These are phyloP conservation scores for Diaporthe australafricana DNA, from an alignment of 2,329 filamentous ascomycete genomes.

Conservation along the genomic window DNA sequence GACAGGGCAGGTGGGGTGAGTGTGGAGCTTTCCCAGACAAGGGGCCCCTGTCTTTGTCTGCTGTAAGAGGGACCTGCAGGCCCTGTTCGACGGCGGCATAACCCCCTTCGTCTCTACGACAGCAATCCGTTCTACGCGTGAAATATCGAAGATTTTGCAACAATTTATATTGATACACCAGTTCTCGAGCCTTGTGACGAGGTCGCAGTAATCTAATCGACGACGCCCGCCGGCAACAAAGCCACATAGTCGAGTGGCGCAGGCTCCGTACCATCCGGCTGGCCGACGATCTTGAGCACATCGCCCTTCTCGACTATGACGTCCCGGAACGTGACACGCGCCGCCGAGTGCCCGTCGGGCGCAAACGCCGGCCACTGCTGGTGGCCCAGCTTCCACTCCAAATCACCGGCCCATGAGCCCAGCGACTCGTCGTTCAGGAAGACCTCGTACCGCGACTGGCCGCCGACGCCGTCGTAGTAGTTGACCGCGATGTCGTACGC, in stretches of 20 bases:
- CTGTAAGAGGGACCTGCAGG: too few species aligned
- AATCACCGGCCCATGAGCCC: conserved; percentile 69
- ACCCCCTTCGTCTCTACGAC: too few species aligned
- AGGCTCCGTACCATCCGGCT: conserved; percentile 69
- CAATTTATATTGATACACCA: background rate
- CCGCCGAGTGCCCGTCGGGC: conserved; percentile 73
- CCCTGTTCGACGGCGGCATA: too few species aligned
- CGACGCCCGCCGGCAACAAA: conserved; percentile 67
- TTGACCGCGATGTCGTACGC: conserved; percentile 74
- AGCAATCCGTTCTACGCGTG: too few species aligned
- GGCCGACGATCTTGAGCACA: conserved; percentile 65
- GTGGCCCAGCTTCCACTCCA: conserved; percentile 70
- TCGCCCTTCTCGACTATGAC: conserved; percentile 64
- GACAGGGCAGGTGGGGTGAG: too few species aligned
- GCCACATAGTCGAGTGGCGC: conserved; percentile 77
- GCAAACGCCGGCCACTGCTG: conserved; percentile 64
- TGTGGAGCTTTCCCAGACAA: too few species aligned
- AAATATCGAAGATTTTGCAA: too few species aligned
- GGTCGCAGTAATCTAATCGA: conserved; percentile 57
- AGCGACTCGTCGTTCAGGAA: conserved; percentile 64
- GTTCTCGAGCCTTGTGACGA: background rate
- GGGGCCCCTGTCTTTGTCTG: background rate
- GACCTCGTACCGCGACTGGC: conserved; percentile 66
- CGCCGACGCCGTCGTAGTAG: conserved; percentile 73
- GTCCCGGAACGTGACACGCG: conserved; percentile 67